Base-by-base conservation (phyloP, 371 early-diverging fungal species). In the Chytridium lagenaria region DNA sequence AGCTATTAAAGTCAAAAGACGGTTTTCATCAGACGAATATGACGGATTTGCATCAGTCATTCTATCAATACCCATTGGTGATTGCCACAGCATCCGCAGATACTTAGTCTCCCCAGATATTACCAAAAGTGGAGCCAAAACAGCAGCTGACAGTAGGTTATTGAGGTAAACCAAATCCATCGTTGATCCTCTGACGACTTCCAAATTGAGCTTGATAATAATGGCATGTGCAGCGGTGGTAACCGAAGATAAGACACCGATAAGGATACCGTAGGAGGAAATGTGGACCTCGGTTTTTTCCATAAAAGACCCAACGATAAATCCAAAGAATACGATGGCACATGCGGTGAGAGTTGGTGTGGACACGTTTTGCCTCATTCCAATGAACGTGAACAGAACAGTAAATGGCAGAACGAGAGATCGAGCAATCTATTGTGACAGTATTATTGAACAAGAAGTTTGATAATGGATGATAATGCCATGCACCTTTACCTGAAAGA, bases 141-240 rank as follows among this genome's bases (percentile, higher is more conserved):
- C 75, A 2, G 82, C 0, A n/a, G 84, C 59, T 2, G 81, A 80
- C 10, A 89, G 73, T 12, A 84, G 49, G 65, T 88, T 89, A 75
- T 89, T 89, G 81, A 86, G 87, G 78, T 82, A 89, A 38, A 88
- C 88, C 0, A 89, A 74, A 19, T 85, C 84, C 70, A 88, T 72
- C 1, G 87, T 85, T 23, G 77, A 78, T 51, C 80, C 80, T 70
- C 82, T 79, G 68, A 85, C 85, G n/a, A 75, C 73, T 7, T 51
- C 80, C 31, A 87, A 65, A 1, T 80, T 79, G 64, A 73, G 77
- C 68, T 88, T 88, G 81, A 89, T 89, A 64, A 89, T 79, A 67
- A 89, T 84, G n/a, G 87, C 84, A 67, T 89, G 89, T 5, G 79
- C 72, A 1, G 88, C 86, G 5, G 89, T 89, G 37, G 88, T 83